phyloP scores from a whole-genome alignment of 495 filamentous ascomycete species.

The Penicillium macrosclerotiorum region DNA sequence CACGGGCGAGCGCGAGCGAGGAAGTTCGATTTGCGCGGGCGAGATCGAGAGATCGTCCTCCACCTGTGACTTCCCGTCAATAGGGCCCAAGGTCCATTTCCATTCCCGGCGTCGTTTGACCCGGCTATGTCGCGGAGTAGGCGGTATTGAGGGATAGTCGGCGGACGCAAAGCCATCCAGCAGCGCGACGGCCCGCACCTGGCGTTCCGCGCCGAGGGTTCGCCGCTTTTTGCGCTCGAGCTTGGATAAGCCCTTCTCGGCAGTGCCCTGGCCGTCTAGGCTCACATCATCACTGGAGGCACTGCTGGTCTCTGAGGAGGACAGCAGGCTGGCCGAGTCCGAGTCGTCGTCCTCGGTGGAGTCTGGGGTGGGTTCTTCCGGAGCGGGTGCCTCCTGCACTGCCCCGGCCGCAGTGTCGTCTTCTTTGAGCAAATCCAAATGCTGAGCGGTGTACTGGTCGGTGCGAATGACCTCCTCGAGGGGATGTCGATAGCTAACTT shows the following conservation, averaged over 20 bases:
- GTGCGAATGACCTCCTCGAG: slow-evolving; percentile 57
- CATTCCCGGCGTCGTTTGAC: slow-evolving; percentile 54
- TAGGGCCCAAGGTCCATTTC: slow-evolving; percentile 55
- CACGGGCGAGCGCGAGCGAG: too few species aligned
- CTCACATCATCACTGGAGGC: slow-evolving; percentile 41
- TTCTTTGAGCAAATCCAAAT: slow-evolving; percentile 28
- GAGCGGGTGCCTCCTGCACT: slow-evolving; percentile 6
- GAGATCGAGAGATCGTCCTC: neutral
- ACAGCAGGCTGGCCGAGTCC: slow-evolving; percentile 21
- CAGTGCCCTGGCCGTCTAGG: slow-evolving; percentile 8
- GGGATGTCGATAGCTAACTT: slow-evolving; percentile 51
- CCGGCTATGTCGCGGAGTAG: slow-evolving; percentile 48
- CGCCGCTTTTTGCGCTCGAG: slow-evolving; percentile 40
- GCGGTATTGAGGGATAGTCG: slow-evolving; percentile 40
- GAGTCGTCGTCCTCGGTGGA: slow-evolving; percentile 41
- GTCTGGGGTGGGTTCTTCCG: slow-evolving; percentile 28
- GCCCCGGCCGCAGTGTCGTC: slow-evolving; percentile 7
- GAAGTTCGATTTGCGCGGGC: neutral
- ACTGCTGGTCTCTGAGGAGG: slow-evolving; percentile 37
- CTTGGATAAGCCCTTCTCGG: slow-evolving; percentile 12
- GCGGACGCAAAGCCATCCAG: slow-evolving; percentile 35
- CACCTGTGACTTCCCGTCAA: slow-evolving; percentile 10
- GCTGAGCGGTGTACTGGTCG: slow-evolving; percentile 48
- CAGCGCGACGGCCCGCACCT: slow-evolving; percentile 42
- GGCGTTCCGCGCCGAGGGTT: slow-evolving; percentile 34